Evolutionary conservation across 2,329 filamentous ascomycete genomes (phyloP), one percentile per base, ranked within the genome.

Genomic region (Xylariaceae sp.): DNA sequence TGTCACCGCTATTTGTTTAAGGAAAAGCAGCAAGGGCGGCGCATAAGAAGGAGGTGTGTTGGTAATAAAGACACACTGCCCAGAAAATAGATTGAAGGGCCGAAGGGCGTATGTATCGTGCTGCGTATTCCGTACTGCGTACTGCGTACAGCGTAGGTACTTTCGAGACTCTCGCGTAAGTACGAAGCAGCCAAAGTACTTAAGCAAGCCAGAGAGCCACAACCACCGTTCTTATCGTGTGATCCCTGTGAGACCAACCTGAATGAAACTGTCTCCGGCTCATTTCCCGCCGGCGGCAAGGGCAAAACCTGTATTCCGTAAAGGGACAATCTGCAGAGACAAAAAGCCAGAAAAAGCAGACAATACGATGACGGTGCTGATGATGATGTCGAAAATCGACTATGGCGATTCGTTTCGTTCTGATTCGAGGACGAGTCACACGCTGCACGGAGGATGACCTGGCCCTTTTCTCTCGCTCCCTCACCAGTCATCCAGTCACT

Each of bases 1-100:
- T 55, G 68, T 71, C 70, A 71, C 70, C 70, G 70, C 70, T 63
- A 68, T 67, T 71, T 67, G 62, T 34, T 57, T 59, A 42, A 55
- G 58, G 53, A 56, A 56, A 13, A 30, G 54, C 54, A 61, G 54
- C 60, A 64, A 56, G 58, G 58, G 58, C 53, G 48, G 42, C 48
- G 54, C 59, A 60, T 52, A 47, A 18, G 34, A 47, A 53, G 23
- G 23, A 30, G 51, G 37, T 23, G n/a, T 39, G 49, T 51, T 47
- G 34, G 10, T 8, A 51, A 10, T 9, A n/a, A 51, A 51, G 49
- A 11, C 51, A 23, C 23, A 13, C 42, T 45, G 9, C 10, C 42
- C 13, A 45, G 10, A 4, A 10, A 9, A 13, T 42, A 42, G 9
- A 42, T 42, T 45, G 42, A 45, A n/a, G 42, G 13, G 5, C 42